These are phyloP conservation scores for Neopestalotiopsis clavispora DNA, from an alignment of 2,329 filamentous ascomycete species.

Conservation along the genomic window DNA sequence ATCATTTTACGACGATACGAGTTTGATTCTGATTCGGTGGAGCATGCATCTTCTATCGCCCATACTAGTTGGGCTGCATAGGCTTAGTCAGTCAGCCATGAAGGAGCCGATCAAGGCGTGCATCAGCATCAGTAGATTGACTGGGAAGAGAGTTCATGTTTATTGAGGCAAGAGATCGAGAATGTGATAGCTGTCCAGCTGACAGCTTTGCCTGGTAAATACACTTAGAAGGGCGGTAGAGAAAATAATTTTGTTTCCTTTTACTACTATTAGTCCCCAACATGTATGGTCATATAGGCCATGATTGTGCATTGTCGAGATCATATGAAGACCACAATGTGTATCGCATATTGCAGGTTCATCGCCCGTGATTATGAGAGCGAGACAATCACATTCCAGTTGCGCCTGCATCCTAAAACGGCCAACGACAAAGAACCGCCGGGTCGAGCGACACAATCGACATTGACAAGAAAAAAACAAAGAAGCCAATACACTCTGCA, in stretches of 20 bases:
- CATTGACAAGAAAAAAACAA: background rate
- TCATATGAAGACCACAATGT: background rate
- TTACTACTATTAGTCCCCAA: background rate
- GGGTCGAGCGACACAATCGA: background rate
- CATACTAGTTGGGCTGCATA: background rate
- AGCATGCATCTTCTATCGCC: background rate
- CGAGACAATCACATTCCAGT: constrained; percentile 1
- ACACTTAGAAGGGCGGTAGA: constrained; percentile 12
- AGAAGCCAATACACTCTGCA: background rate
- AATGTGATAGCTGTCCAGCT: background rate
- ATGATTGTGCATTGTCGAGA: background rate
- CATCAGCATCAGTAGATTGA: background rate
- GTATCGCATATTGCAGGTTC: background rate
- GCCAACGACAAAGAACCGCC: constrained; percentile 3
- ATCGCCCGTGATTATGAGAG: background rate
- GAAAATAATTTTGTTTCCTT: background rate
- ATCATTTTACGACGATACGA: constrained; percentile 9
- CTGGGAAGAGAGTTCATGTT: background rate
- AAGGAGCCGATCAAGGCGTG: background rate
- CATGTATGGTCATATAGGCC: background rate
- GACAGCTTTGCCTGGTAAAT: background rate
- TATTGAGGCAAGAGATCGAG: background rate
- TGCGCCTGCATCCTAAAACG: background rate
- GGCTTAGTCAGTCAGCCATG: background rate
- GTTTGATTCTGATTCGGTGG: constrained; percentile 3